Conservation (phyloP, 2,329 filamentous ascomycete genomes). For the Trichoderma simmonsii region DNA sequence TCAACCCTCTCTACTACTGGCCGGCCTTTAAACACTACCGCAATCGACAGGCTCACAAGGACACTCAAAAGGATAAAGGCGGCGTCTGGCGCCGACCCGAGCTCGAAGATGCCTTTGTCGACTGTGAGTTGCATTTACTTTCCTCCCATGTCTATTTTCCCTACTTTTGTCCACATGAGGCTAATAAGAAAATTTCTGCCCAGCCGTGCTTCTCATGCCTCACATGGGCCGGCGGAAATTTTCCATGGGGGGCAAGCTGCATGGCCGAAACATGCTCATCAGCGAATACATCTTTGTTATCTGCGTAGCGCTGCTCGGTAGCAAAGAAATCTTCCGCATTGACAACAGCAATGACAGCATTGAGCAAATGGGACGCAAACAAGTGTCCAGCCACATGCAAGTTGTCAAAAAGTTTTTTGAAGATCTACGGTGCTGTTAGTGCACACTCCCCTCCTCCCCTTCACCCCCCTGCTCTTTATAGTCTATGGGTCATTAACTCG, state of each 20-base stretch:
- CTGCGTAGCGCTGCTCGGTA: conserved; percentile 38
- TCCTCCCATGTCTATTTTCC: background rate
- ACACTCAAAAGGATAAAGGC: conserved; percentile 56
- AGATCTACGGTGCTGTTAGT: conserved; percentile 61
- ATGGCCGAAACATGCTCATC: conserved; percentile 69
- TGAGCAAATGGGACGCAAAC: conserved; percentile 55
- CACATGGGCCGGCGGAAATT: conserved; percentile 66
- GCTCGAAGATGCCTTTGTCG: conserved; percentile 64
- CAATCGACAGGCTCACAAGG: conserved; percentile 62
- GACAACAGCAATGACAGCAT: conserved; percentile 44
- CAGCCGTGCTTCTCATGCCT: conserved; percentile 63
- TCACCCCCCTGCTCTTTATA: background rate
- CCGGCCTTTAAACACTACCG: conserved; percentile 64
- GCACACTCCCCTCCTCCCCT: background rate
- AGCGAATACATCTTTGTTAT: conserved; percentile 60
- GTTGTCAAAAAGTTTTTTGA: conserved; percentile 66
- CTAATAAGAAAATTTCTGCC: conserved; percentile 22
- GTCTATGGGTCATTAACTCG: conserved; percentile 18
- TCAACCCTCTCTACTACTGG: conserved; percentile 61
- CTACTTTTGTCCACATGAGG: background rate
- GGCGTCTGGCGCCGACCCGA: conserved; percentile 53
- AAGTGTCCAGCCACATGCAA: conserved; percentile 69
- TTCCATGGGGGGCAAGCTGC: conserved; percentile 59
- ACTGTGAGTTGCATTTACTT: conserved; percentile 47
- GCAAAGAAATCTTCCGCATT: conserved; percentile 43